These are phyloP conservation scores for Ambrosia artemisiifolia DNA, from an alignment of 129 eudicot species.

Conservation along the genomic window DNA sequence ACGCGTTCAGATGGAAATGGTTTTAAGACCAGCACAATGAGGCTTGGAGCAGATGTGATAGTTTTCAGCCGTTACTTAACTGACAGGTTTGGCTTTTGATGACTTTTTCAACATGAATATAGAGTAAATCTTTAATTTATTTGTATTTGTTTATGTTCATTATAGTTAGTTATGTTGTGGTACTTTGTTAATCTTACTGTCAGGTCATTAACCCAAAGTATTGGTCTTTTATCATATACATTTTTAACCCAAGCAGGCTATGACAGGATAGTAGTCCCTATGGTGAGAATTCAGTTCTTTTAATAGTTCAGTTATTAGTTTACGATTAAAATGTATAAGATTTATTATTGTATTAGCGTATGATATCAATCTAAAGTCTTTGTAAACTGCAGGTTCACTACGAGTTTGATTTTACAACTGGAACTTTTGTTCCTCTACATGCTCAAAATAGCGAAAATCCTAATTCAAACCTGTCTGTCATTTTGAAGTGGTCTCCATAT, in stretches of 20 bases:
- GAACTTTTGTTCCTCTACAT: conserved; percentile 27
- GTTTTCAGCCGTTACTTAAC: conserved; percentile 51
- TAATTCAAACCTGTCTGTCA: conserved; percentile 37
- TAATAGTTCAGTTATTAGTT: not conserved
- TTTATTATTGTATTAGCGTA: not conserved
- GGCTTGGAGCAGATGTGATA: conserved; percentile 76
- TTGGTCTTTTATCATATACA: conserved; percentile 82
- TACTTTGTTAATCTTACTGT: conserved; percentile 1
- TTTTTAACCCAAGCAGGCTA: conserved; percentile 60
- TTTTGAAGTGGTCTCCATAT: conserved; percentile 67
- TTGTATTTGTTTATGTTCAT: not conserved
- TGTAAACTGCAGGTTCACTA: conserved; percentile 52
- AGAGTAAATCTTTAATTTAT: not conserved
- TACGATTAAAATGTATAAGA: not conserved
- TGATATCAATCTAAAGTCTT: not conserved
- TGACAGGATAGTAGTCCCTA: conserved; percentile 71
- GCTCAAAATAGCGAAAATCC: conserved; percentile 30
- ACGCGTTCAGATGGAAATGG: conserved; percentile 76
- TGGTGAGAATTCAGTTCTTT: conserved; percentile 43
- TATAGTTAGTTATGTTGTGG: not conserved
- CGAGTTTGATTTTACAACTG: conserved; percentile 32
- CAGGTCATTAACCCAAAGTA: conserved; percentile 53
- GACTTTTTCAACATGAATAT: not conserved
- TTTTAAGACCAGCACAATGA: conserved; percentile 70
- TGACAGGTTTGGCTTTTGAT: conserved; percentile 32